Base-by-base conservation (phyloP, 495 filamentous ascomycete genomes). In the Penicillium odoratum region DNA sequence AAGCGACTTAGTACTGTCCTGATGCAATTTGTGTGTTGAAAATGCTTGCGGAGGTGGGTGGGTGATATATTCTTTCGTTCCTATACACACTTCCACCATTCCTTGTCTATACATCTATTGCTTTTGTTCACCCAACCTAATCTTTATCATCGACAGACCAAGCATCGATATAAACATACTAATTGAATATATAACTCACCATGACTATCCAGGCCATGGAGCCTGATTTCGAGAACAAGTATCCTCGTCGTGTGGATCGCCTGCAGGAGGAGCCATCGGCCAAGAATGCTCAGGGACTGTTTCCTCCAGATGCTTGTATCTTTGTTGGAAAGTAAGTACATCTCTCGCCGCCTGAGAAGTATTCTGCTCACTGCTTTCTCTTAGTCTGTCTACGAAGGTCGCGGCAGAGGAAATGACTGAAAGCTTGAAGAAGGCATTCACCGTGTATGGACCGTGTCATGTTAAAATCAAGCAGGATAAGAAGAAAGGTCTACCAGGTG, bases 271-370 rank as follows among this genome's bases (percentile, higher is more conserved):
- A 55, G 43, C 66, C 66, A 16, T 61, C 59, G 11, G 55, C 53
- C 10, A 63, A 63, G 30, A 68, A 68, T 51, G 66, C 66, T 0
- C 66, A 68, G 53, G 63, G 66, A n/a, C 36, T 68, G 13, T 68
- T 66, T 31, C 49, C 63, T 46, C 66, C 66, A 1, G 60, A 57
- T 50, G 66, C 66, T 13, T 68, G 66, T 46, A 56, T 68, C 40
- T 65, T 68, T 51, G 59, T 66, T 54, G 66, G 66, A 45, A 68
- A 68, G 66, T 63, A 56, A 50, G 63, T 66, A 7, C 8, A 13
- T 26, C 25, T 1, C 8, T 0, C 13, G 3, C 13, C 33, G 3
- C 33, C 11, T 8, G 33, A 11, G 3, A 9, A 11, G 11, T 4
- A 36, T 11, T 11, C 4, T 11, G 8, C 33, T 36, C 10, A 36